Evolutionary conservation across 495 filamentous ascomycete species (phyloP).

Genomic region (Chaetomium tenue): DNA sequence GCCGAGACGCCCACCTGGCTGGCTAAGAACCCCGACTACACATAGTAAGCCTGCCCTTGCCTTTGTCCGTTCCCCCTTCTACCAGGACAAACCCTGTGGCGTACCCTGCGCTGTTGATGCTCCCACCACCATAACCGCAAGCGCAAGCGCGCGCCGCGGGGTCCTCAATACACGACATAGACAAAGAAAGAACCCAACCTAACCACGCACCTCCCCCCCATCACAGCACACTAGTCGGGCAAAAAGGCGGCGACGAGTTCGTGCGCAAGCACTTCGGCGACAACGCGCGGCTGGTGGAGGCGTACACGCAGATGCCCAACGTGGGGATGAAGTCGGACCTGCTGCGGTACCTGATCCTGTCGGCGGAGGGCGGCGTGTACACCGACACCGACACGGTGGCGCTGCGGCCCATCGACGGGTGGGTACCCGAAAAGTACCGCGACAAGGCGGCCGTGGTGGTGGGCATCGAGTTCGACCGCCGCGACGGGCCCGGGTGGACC

Average conservation of each 20-base stretch:
- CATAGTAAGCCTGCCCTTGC: conserved; percentile 13
- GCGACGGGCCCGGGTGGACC: conserved; percentile 26
- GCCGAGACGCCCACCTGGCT: conserved; percentile 16
- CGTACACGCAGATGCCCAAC: conserved; percentile 44
- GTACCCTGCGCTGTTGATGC: too few relatives aligned
- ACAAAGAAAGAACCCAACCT: not conserved
- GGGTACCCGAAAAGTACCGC: conserved; percentile 46
- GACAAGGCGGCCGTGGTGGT: conserved; percentile 35
- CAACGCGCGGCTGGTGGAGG: conserved; percentile 43
- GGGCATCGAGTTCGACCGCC: conserved; percentile 41
- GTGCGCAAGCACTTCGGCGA: conserved; percentile 29
- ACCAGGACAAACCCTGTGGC: too few relatives aligned
- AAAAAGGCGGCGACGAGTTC: conserved; percentile 29
- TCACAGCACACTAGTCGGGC: conserved; percentile 25
- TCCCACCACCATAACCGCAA: not conserved
- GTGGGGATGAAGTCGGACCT: conserved; percentile 53
- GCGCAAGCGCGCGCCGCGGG: too few relatives aligned
- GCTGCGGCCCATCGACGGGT: conserved; percentile 43
- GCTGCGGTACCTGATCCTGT: conserved; percentile 53
- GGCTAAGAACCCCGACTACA: conserved; percentile 17
- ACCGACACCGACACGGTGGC: conserved; percentile 55
- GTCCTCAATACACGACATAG: too few relatives aligned
- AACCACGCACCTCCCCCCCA: not conserved
- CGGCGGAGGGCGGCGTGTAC: conserved; percentile 52
- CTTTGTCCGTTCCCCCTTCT: too few relatives aligned